Percentiles rank a stretch among this genome's conserved stretches.
phyloP scores from a whole-genome alignment of 441 rosid species.

The Populus hybrid region DNA sequence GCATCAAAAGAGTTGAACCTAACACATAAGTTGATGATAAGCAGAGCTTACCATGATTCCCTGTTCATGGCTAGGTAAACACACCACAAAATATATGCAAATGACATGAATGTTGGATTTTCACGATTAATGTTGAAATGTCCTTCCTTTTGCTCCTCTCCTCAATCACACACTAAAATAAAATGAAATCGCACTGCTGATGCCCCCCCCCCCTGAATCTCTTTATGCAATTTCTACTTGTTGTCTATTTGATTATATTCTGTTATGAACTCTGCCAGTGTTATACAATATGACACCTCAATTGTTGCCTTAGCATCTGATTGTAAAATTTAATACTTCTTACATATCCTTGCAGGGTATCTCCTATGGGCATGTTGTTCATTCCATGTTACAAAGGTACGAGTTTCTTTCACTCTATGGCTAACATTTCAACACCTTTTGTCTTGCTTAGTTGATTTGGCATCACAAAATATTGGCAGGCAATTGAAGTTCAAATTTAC shows the following conservation, averaged over 20 bases:
- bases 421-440: background rate
- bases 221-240: background rate
- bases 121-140: background rate
- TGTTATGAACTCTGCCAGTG: background rate
- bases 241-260: background rate
- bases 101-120: background rate
- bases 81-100: background rate
- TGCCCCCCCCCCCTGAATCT: background rate
- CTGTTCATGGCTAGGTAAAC: conserved; percentile 90
- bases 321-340: background rate
- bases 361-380: conserved; percentile 97
- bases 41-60: conserved; percentile 97
- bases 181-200: background rate
- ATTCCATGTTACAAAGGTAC: conserved; percentile 94
- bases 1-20: conserved; percentile 67
- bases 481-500: background rate
- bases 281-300: background rate
- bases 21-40: conserved; percentile 72
- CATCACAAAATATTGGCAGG: background rate
- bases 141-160: background rate
- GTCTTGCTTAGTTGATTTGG: background rate
- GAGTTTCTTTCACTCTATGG: conserved; percentile 16
- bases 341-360: conserved; percentile 51
- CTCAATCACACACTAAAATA: background rate
- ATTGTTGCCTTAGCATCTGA: background rate